Conservation (phyloP, 1,284 basidiomycete species). For the Ustanciosporium gigantosporum region DNA sequence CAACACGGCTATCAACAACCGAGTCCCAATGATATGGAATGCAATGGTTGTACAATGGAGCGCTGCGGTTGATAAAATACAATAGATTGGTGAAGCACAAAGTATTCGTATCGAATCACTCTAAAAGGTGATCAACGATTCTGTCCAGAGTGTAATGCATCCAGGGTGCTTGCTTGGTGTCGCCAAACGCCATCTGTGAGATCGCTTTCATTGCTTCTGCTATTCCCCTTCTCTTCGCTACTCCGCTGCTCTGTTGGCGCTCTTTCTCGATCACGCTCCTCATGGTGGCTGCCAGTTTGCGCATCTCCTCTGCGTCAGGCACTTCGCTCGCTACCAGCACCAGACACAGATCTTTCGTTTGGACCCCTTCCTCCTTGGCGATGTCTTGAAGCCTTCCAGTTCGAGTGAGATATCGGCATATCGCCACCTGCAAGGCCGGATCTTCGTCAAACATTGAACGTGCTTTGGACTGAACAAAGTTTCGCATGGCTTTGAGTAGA, state of each 20-base stretch:
- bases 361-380: no score
- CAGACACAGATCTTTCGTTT: slow-evolving; percentile 5
- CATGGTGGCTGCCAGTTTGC: slow-evolving; percentile 7
- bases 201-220: neutral
- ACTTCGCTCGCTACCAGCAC: slow-evolving; percentile 12
- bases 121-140: no score
- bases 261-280: neutral
- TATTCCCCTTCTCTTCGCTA: neutral
- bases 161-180: neutral
- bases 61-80: no score
- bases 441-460: slow-evolving; percentile 2
- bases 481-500: slow-evolving; percentile 9
- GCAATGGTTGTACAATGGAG: no score
- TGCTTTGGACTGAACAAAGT: slow-evolving; percentile 5
- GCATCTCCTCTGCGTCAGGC: slow-evolving; percentile 8
- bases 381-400: no score
- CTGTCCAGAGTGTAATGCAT: neutral
- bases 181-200: neutral
- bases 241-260: neutral
- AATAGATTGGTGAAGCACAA: no score
- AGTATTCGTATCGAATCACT: no score
- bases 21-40: no score
- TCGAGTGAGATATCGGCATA: slow-evolving; percentile 4
- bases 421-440: neutral
- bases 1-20: no score